Base-by-base conservation (phyloP, 2,329 filamentous ascomycete genomes). In the Fusarium sp. region DNA sequence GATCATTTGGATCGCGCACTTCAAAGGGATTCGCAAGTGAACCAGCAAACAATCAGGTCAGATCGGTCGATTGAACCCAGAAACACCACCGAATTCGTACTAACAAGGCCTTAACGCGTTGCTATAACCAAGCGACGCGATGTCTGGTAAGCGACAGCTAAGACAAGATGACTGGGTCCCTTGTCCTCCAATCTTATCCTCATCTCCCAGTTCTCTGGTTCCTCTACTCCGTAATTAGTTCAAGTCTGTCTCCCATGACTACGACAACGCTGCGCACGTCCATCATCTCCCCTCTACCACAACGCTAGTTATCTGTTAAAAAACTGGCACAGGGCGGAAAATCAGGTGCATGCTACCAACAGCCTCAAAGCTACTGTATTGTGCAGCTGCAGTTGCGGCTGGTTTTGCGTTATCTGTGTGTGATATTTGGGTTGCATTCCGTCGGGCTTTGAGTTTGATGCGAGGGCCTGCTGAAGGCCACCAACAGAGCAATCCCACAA, bases 131-230 rank as follows among this genome's bases (percentile, higher is more conserved):
- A 46, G 20, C 23, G 33, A 31, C 21, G 16, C 38, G 18, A 20
- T 11, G 26, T 48, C 20, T 63, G 52, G 39, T 66, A 69, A 67
- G 46, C 24, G 42, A 26, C 47, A 28, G 66, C 38, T 66, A 55
- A 61, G 44, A 43, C 20, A 23, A 47, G 20, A 23, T 15, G 23
- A 38, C 35, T 20, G 12, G 24, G 20, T 15, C 66, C 66, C 50
- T 21, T 65, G 42, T 52, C 49, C 31, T 52, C 15, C 56, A 68
- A 56, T 69, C 28, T 65, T 50, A n/a, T 12, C 48, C 37, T 60
- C 39, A 52, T 60, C 56, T 68, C 42, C 65, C 55, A 56, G 37
- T 37, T 43, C 24, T 60, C 48, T 50, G 37, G 41, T 44, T 31
- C 24, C 16, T 29, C 20, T 29, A 13, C 29, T 35, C 33, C 33